These are phyloP conservation scores for Fusarium penzigii DNA, from an alignment of 2,329 filamentous ascomycete species.

Conservation along the genomic window DNA sequence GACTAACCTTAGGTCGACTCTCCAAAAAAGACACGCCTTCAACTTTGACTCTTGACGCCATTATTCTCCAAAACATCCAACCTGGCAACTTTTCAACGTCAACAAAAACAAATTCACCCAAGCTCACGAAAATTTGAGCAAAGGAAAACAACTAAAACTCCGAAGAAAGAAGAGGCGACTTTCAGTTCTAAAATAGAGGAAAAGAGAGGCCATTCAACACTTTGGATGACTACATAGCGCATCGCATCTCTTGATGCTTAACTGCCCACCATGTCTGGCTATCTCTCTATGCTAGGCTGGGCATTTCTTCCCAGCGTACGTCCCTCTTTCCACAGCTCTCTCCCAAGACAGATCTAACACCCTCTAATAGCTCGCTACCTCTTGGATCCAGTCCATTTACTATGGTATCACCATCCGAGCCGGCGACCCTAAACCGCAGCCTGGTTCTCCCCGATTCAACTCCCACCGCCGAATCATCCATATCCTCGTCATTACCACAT, in stretches of 20 bases:
- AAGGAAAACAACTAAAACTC: no score
- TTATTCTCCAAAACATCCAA: not conserved
- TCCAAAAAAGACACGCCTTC: slow-evolving; percentile 15
- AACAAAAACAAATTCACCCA: not conserved
- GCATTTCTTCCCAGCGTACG: slow-evolving; percentile 56
- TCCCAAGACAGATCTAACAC: no score
- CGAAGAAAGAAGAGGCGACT: no score
- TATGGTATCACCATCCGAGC: slow-evolving; percentile 89
- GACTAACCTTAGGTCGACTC: no score
- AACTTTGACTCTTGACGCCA: slow-evolving; percentile 1
- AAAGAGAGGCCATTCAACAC: not conserved
- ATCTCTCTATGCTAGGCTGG: slow-evolving; percentile 59
- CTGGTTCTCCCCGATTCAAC: slow-evolving; percentile 67
- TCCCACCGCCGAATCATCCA: slow-evolving; percentile 81
- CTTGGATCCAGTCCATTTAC: slow-evolving; percentile 76
- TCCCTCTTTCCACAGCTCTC: slow-evolving; percentile 17
- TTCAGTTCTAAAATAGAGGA: not conserved
- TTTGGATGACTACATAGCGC: not conserved
- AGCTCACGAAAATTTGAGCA: no score
- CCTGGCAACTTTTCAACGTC: not conserved
- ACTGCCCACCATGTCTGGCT: slow-evolving; percentile 46
- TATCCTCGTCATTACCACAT: slow-evolving; percentile 77
- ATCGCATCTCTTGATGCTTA: slow-evolving; percentile 19
- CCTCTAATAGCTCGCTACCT: slow-evolving; percentile 67
- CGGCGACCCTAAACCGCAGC: slow-evolving; percentile 75